Evolutionary conservation across 495 filamentous ascomycete species (phyloP), one percentile per base, ranked within the genome.

Genomic region (Letharia columbiana): DNA sequence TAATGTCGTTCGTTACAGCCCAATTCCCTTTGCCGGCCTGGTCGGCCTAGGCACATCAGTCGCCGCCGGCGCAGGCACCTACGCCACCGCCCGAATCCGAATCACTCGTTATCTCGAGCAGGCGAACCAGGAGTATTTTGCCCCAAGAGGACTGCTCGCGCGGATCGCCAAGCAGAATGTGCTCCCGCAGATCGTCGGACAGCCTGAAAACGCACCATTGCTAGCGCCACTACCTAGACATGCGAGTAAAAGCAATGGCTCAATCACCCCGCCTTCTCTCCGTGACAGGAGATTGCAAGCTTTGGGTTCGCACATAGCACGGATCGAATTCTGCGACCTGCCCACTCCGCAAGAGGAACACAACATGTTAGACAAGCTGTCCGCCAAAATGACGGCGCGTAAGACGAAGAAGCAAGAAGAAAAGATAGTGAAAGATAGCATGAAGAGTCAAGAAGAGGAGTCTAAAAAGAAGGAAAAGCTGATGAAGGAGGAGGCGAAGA

Each of bases 141-240:
- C 20, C 35, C 35, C 35, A 11, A 37, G 58, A 37, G 41, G 35
- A 12, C 7, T 45, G n/a, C 11, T 71, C 59, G 20, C 50, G 62
- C 47, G 75, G 70, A 67, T 81, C 84, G 72, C 84, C 83, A 0
- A 75, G 82, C 23, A 74, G 60, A 45, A 82, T 75, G 4, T 70
- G 60, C 0, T 77, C 79, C 33, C 75, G 72, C 35, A 60, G 41
- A 40, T 60, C 58, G 31, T 40, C 58, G 18, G 58, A 60, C 58
- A 40, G 20, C 58, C 41, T 8, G 18, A 9, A 37, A 42, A 60
- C 20, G 58, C 41, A 60, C 31, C 45, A 20, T 10, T 47, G 15
- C 20, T 47, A 4, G 45, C 45, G 5, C 45, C 45, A 5, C 4
- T 47, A 7, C 45, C 45, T 20, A 42, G 41, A 42, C 41, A 11